Conservation (phyloP, 2,329 filamentous ascomycete species). For the Lasiodiplodia sp. region DNA sequence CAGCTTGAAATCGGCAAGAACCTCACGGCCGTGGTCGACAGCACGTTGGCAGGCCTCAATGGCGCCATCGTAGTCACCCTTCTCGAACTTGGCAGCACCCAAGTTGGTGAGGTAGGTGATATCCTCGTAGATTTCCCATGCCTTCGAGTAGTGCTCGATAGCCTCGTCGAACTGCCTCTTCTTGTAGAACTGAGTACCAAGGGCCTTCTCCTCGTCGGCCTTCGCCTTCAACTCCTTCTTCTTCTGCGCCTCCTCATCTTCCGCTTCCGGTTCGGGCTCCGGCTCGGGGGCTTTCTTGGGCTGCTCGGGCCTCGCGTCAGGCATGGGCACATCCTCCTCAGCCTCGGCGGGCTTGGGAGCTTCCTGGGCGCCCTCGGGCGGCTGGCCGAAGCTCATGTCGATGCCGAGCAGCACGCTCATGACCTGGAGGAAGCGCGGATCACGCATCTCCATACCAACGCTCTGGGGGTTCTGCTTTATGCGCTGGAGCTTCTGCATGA, state of each 20-base stretch:
- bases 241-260: conserved; percentile 83
- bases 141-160: conserved; percentile 92
- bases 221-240: conserved; percentile 92
- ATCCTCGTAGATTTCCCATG: conserved; percentile 94
- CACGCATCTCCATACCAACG: conserved; percentile 80
- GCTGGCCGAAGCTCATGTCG: conserved; percentile 78
- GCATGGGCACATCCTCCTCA: conserved; percentile 80
- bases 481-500: conserved; percentile 88
- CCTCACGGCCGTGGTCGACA: conserved; percentile 84
- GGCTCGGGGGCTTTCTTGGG: conserved; percentile 67
- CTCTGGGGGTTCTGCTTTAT: conserved; percentile 82
- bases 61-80: conserved; percentile 88
- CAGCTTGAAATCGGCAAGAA: conserved; percentile 96
- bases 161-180: conserved; percentile 96
- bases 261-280: conserved; percentile 66
- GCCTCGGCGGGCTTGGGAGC: conserved; percentile 54
- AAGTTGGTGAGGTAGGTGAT: conserved; percentile 98
- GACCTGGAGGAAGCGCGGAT: conserved; percentile 91
- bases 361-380: conserved; percentile 54
- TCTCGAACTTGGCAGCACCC: conserved; percentile 92
- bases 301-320: conserved; percentile 66
- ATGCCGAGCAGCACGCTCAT: conserved; percentile 93
- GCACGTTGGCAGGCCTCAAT: conserved; percentile 89
- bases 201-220: conserved; percentile 91
- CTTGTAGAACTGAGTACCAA: conserved; percentile 97